Conservation (phyloP, 2,329 filamentous ascomycete species). For the Penicillium hordei region DNA sequence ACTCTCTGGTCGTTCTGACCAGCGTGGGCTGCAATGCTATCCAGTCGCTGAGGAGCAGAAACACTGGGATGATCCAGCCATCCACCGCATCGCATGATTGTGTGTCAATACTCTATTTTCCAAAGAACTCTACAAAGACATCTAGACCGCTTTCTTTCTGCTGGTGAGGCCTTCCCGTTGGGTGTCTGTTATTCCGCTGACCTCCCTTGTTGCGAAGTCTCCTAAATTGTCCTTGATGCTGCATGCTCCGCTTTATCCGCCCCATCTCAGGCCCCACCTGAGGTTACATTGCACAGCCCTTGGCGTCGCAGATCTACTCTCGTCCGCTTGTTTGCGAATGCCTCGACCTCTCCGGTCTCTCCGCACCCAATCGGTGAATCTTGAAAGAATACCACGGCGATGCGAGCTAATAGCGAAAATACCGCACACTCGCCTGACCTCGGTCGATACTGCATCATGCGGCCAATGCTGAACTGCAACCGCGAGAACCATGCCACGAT, state of each 20-base stretch:
- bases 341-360: not conserved
- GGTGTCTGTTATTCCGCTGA: not conserved
- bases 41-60: not conserved
- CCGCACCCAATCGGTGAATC: not conserved
- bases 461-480: not conserved
- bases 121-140: slow-evolving; percentile 2
- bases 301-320: slow-evolving; percentile 7
- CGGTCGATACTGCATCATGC: not conserved
- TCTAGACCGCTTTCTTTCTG: slow-evolving; percentile 9
- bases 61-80: not conserved
- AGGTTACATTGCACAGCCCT: slow-evolving; percentile 11
- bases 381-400: not conserved
- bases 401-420: slow-evolving; percentile 12
- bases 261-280: slow-evolving; percentile 1
- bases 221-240: not conserved
- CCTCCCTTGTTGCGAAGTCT: slow-evolving; percentile 2
- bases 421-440: no score
- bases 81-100: slow-evolving; percentile 1
- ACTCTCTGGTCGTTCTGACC: no score
- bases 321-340: slow-evolving; percentile 1
- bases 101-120: not conserved
- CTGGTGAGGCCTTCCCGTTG: not conserved
- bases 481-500: no score
- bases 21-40: no score
- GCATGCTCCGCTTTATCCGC: slow-evolving; percentile 5